Percentiles rank a stretch among this genome's conserved stretches.
phyloP scores from a whole-genome alignment of 257 asterid genomes.

The Petunia secreta region DNA sequence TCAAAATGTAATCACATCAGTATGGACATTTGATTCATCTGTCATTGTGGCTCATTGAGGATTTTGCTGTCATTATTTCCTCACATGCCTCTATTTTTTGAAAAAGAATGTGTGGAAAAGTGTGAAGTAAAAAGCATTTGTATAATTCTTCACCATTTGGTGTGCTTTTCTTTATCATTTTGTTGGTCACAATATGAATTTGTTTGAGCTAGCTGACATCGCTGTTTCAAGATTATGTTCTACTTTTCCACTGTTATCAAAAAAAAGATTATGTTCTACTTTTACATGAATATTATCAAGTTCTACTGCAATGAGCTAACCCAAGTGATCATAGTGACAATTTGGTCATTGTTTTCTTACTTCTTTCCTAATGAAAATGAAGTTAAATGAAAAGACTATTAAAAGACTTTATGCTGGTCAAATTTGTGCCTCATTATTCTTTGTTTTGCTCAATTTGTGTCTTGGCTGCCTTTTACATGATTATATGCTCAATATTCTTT shows the following conservation, averaged over 20 bases:
- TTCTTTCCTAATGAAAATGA: constrained; percentile 1
- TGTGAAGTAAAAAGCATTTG: not conserved
- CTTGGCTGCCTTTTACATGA: constrained; percentile 6
- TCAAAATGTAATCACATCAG: not conserved
- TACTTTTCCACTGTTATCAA: not conserved
- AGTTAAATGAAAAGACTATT: not conserved
- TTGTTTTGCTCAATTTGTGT: constrained; percentile 14
- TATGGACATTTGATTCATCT: not conserved
- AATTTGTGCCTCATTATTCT: not conserved
- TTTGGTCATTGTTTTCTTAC: constrained; percentile 1
- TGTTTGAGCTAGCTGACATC: not conserved
- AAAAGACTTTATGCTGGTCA: not conserved
- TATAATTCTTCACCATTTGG: not conserved
- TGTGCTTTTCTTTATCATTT: not conserved
- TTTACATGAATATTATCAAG: not conserved
- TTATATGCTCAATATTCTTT: not conserved
- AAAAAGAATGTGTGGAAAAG: not conserved
- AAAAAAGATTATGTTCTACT: not conserved
- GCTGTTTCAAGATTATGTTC: not conserved
- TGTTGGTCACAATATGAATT: not conserved
- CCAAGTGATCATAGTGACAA: not conserved
- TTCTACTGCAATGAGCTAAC: not conserved
- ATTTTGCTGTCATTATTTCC: not conserved
- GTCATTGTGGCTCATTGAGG: not conserved
- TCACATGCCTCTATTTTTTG: not conserved